Percentiles rank a stretch among this genome's conserved stretches.
Conservation (phyloP, 1,284 basidiomycete genomes). For the Naganishia albida region DNA sequence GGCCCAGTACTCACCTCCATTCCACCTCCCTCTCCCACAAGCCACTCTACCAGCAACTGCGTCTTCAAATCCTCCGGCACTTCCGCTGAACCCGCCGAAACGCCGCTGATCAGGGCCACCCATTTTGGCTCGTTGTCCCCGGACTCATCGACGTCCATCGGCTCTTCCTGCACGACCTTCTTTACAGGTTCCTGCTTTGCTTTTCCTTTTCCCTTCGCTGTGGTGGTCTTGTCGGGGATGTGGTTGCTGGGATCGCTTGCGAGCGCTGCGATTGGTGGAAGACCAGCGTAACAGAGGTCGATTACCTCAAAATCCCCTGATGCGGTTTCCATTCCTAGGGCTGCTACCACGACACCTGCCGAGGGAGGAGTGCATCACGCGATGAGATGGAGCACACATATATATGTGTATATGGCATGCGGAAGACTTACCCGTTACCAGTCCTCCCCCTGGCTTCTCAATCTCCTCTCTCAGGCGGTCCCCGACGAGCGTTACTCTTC, state of each 20-base stretch:
- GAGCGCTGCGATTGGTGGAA: constrained; percentile 64
- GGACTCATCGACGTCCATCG: constrained; percentile 22
- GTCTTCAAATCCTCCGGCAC: constrained; percentile 68
- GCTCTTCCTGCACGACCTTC: constrained; percentile 31
- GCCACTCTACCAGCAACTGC: constrained; percentile 81
- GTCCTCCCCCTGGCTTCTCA: constrained; percentile 58
- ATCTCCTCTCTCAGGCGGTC: constrained; percentile 55
- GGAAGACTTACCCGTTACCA: constrained; percentile 70
- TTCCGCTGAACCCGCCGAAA: constrained; percentile 64
- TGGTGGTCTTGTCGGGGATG: background rate
- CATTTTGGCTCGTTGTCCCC: constrained; percentile 58
- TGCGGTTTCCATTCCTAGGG: constrained; percentile 83
- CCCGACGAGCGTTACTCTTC: constrained; percentile 84
- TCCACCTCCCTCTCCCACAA: constrained; percentile 79
- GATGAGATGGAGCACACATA: too few species aligned
- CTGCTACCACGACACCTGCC: constrained; percentile 77
- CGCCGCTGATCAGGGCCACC: constrained; percentile 81
- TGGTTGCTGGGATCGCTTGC: constrained; percentile 36
- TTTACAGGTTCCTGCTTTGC: constrained; percentile 35
- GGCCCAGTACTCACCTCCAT: constrained; percentile 55
- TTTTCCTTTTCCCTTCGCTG: constrained; percentile 55
- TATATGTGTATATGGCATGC: background rate
- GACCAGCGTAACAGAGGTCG: constrained; percentile 82
- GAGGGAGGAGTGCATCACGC: background rate
- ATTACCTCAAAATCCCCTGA: constrained; percentile 91